phyloP scores from a whole-genome alignment of 306 rosid species.

The Astragalus membranaceus region DNA sequence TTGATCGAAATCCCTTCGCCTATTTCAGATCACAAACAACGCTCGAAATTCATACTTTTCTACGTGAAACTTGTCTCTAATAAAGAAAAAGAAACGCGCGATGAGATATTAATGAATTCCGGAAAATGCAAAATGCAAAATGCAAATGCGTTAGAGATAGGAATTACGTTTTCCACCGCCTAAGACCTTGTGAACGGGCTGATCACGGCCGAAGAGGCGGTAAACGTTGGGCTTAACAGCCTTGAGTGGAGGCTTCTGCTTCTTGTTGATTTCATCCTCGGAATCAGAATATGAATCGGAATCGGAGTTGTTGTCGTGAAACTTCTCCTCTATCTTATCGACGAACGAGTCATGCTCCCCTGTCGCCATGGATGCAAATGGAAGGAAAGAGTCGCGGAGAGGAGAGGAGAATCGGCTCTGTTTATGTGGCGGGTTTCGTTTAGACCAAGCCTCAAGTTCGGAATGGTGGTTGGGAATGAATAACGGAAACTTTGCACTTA shows the following conservation, averaged over 20 bases:
- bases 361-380: constrained; percentile 2
- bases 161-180: constrained; percentile 78
- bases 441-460: constrained; percentile 6
- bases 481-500: constrained; percentile 21
- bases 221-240: constrained; percentile 31
- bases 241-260: background rate
- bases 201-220: constrained; percentile 79
- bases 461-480: constrained; percentile 15
- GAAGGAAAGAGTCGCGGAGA: background rate
- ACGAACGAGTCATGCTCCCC: constrained; percentile 29
- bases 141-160: background rate
- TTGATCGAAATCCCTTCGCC: background rate
- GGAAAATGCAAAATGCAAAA: background rate
- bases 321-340: constrained; percentile 43
- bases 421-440: background rate
- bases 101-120: background rate
- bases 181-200: constrained; percentile 67
- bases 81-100: background rate
- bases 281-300: constrained; percentile 35
- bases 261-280: constrained; percentile 21
- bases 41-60: background rate
- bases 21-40: too few species aligned
- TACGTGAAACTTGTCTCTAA: background rate
- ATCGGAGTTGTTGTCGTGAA: constrained; percentile 25
- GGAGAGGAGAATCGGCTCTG: background rate